Evolutionary conservation across 2,329 filamentous ascomycete species (phyloP).

Genomic region (Rachicladosporium sp.): DNA sequence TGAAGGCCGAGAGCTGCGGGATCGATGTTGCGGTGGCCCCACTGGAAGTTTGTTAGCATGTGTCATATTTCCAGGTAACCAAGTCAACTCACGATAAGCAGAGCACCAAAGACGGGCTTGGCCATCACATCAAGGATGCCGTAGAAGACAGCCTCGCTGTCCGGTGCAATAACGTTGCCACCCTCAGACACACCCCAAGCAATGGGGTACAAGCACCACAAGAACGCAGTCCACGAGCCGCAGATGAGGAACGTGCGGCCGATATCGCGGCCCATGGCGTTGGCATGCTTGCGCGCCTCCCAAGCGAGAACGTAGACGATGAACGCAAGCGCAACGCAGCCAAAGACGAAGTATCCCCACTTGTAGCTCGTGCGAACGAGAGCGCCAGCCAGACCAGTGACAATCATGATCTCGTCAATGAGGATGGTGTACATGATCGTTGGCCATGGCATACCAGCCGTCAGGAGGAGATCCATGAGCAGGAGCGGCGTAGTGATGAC

Average conservation of each 20-base stretch:
- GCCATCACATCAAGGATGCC: constrained; percentile 53
- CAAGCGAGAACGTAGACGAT: constrained; percentile 48
- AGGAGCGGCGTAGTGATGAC: constrained; percentile 53
- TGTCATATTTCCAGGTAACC: too few relatives aligned
- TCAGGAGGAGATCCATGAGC: constrained; percentile 50
- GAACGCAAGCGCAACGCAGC: constrained; percentile 41
- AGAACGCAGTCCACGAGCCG: constrained; percentile 45
- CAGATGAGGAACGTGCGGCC: constrained; percentile 42
- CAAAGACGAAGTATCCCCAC: constrained; percentile 54
- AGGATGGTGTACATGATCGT: constrained; percentile 51
- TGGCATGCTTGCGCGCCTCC: constrained; percentile 46
- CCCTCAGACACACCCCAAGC: constrained; percentile 51
- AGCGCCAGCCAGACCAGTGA: constrained; percentile 54
- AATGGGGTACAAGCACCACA: constrained; percentile 55
- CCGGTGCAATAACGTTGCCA: constrained; percentile 52
- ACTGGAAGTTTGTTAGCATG: constrained; percentile 13
- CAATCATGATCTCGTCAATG: constrained; percentile 53
- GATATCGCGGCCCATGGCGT: constrained; percentile 41
- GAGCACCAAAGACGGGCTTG: constrained; percentile 50
- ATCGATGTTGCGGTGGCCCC: constrained; percentile 51
- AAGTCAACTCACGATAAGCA: constrained; percentile 34
- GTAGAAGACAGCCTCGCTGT: constrained; percentile 58
- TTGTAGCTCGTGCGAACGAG: constrained; percentile 52
- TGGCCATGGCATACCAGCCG: constrained; percentile 51
- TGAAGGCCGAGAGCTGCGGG: constrained; percentile 44